Percentiles rank a stretch among this genome's conserved stretches.
Conservation (phyloP, 2,329 filamentous ascomycete genomes). For the Neospermospora avenae region DNA sequence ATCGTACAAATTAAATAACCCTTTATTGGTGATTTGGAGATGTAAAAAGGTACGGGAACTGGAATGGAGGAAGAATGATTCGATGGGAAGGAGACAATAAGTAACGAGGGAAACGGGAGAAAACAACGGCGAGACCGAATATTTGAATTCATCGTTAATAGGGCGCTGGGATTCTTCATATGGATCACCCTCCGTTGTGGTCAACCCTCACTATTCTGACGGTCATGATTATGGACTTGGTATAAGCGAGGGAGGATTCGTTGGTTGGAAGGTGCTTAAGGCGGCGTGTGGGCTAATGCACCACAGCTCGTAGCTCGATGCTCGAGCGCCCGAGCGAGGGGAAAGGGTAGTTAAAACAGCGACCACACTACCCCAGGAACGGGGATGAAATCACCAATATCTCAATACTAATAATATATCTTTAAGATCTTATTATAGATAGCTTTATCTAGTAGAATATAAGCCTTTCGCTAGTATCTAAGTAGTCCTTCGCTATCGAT, state of each 20-base stretch:
- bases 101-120: not conserved
- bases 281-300: not conserved
- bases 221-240: not conserved
- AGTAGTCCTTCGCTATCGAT: no score
- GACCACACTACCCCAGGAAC: not conserved
- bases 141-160: not conserved
- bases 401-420: not conserved
- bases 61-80: not conserved
- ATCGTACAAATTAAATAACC: not conserved
- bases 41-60: not conserved
- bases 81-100: not conserved
- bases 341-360: constrained; percentile 2
- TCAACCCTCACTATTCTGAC: not conserved
- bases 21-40: not conserved
- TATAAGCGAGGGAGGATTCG: not conserved
- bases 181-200: not conserved
- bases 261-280: not conserved
- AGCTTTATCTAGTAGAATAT: not conserved
- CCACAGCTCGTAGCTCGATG: not conserved
- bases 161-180: not conserved
- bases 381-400: not conserved
- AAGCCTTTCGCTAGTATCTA: no score
- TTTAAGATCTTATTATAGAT: not conserved
- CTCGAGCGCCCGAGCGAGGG: not conserved
- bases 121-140: not conserved